Evolutionary conservation across 2,329 filamentous ascomycete species (phyloP).

Genomic region (Cytospora mali): DNA sequence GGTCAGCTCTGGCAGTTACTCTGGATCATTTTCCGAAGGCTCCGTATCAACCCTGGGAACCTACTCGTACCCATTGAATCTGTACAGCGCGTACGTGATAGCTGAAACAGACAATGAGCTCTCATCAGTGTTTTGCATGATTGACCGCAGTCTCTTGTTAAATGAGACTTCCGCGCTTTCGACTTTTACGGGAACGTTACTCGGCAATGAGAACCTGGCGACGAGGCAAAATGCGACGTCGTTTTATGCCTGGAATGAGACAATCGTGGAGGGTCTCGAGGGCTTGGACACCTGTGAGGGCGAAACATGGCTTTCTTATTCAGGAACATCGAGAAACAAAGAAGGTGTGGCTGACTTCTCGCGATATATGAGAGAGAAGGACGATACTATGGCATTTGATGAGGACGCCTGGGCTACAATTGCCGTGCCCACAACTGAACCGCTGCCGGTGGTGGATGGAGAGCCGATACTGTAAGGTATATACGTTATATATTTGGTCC

Average conservation of each 20-base stretch:
- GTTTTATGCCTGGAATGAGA: constrained; percentile 38
- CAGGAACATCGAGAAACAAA: constrained; percentile 26
- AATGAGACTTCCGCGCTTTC: constrained; percentile 33
- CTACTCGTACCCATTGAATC: constrained; percentile 37
- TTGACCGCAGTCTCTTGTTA: constrained; percentile 35
- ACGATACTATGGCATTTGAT: constrained; percentile 32
- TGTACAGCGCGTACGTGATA: constrained; percentile 38
- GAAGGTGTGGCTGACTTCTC: constrained; percentile 31
- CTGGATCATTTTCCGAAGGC: constrained; percentile 29
- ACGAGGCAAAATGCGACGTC: constrained; percentile 39
- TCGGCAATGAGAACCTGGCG: constrained; percentile 29
- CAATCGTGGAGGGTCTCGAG: constrained; percentile 37
- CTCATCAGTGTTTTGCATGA: constrained; percentile 37
- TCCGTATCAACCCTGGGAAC: constrained; percentile 32
- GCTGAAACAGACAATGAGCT: constrained; percentile 35
- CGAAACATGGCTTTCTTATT: constrained; percentile 37
- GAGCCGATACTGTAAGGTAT: neutral
- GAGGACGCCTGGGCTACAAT: constrained; percentile 19
- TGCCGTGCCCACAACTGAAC: constrained; percentile 10
- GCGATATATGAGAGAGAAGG: constrained; percentile 33
- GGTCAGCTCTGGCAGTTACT: constrained; percentile 34
- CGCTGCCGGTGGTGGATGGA: neutral
- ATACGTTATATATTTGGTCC: neutral
- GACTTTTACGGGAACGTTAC: constrained; percentile 32
- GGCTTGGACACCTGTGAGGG: constrained; percentile 34